Evolutionary conservation across 1,284 basidiomycete genomes (phyloP), one percentile per base, ranked within the genome.

Genomic region (Leccinum pachyderme): DNA sequence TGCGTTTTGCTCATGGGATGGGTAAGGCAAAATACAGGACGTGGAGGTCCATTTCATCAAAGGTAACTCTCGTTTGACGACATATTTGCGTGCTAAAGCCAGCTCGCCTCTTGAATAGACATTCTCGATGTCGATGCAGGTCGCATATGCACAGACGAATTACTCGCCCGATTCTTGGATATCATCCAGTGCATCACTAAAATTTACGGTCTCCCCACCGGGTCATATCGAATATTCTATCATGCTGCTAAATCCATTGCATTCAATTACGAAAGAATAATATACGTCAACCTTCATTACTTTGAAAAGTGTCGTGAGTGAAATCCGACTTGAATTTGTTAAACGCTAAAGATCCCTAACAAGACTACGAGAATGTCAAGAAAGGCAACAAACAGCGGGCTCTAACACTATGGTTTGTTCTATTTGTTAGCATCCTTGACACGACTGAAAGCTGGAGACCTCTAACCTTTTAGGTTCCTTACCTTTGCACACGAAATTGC

Each of bases 241-340:
- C 93, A 98, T 65, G 27, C 77, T 7, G 94, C 95, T 2, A 87
- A 86, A 1, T 74, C 89, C 29, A 96, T 98, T 56, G 95, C 94
- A 0, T 98, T 98, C 78, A 99, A 99, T 72, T 80, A 93, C 29
- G 86, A 84, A 49, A 93, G 92, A 2, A 87, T 87, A 55, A 79
- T 99, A 33, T 98, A 94, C 74, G 75, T 97, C 61, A 99, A 98
- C 69, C 75, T 95, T 31, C 79, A 92, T 46, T 96, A 89, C 69
- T 96, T 86, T 63, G 80, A 90, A 65, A 27, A 12, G 27, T 49
- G 92, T 93, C 93, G 89, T 91, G 68, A 74, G 87, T 51, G 9
- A 24, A 33, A 35, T 5, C 28, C 5, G 3, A 44, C 13, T 32
- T 45, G 22, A n/a, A 22, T 22, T 44, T 81, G 3, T 35, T 35